These are phyloP conservation scores for Eremochloa ophiuroides DNA, from an alignment of 176 grass and related monocot genomes.

Conservation along the genomic window DNA sequence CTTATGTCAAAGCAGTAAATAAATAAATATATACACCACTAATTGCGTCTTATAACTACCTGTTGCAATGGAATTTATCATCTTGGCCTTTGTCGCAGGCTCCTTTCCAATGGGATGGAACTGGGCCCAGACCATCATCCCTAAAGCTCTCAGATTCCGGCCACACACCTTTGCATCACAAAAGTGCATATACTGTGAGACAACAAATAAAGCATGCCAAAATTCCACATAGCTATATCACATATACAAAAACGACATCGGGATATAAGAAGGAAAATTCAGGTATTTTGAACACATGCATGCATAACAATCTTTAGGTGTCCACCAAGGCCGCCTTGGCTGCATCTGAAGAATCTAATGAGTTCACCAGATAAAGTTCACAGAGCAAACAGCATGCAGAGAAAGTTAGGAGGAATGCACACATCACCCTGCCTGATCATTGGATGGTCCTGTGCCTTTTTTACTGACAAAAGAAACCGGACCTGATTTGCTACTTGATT, in stretches of 20 bases:
- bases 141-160: constrained; percentile 88
- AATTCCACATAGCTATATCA: background rate
- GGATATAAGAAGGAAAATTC: background rate
- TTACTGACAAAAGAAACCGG: background rate
- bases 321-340: background rate
- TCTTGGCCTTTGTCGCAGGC: constrained; percentile 59
- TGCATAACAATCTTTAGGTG: background rate
- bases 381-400: background rate
- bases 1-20: background rate
- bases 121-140: constrained; percentile 64
- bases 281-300: background rate
- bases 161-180: constrained; percentile 74
- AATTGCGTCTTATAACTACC: constrained; percentile 18
- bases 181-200: background rate
- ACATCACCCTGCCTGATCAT: constrained; percentile 19
- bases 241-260: constrained; percentile 1
- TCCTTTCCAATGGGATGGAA: constrained; percentile 76
- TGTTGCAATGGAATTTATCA: constrained; percentile 62
- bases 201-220: background rate
- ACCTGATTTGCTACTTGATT: background rate
- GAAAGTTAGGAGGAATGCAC: constrained; percentile 4
- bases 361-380: background rate
- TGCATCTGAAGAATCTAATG: background rate
- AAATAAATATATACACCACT: background rate
- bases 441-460: constrained; percentile 1